phyloP scores from a whole-genome alignment of 2,329 filamentous ascomycete species.

The Pseudopyricularia javanii region DNA sequence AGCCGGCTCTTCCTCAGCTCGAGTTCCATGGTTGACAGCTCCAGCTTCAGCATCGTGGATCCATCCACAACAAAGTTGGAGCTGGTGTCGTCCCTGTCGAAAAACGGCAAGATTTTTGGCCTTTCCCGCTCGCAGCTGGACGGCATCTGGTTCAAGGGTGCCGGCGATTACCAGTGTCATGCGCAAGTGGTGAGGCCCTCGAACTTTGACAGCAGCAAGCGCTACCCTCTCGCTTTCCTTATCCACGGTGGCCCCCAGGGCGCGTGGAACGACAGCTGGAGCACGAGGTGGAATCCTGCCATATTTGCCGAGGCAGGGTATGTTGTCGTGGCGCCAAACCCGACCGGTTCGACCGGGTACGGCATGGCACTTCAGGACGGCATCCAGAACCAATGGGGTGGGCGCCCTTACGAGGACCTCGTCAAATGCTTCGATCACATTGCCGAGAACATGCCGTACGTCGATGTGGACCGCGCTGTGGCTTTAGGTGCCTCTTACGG shows the following conservation, averaged over 20 bases:
- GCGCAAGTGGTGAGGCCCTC: conserved; percentile 57
- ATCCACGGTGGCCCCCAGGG: conserved; percentile 78
- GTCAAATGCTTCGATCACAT: conserved; percentile 69
- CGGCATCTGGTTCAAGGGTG: conserved; percentile 59
- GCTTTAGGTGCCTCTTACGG: conserved; percentile 66
- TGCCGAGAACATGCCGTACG: conserved; percentile 48
- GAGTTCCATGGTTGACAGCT: conserved; percentile 62
- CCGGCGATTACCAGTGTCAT: conserved; percentile 53
- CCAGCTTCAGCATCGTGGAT: conserved; percentile 50
- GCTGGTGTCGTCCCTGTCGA: conserved; percentile 51
- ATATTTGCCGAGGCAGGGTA: conserved; percentile 83
- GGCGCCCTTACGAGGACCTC: conserved; percentile 71
- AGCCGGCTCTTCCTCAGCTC: conserved; percentile 50
- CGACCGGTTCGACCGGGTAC: conserved; percentile 73
- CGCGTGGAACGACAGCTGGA: conserved; percentile 66
- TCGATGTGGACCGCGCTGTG: conserved; percentile 58
- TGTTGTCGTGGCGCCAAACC: conserved; percentile 70
- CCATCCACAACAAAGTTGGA: conserved; percentile 20
- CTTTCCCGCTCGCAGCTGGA: conserved; percentile 50
- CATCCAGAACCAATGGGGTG: conserved; percentile 74
- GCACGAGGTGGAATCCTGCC: conserved; percentile 74
- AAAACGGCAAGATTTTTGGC: conserved; percentile 54
- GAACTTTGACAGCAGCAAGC: conserved; percentile 55
- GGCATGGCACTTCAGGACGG: conserved; percentile 66
- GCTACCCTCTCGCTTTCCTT: conserved; percentile 66